Conservation (phyloP, 192 early-diverging fungal genomes). For the Mortierella claussenii region DNA sequence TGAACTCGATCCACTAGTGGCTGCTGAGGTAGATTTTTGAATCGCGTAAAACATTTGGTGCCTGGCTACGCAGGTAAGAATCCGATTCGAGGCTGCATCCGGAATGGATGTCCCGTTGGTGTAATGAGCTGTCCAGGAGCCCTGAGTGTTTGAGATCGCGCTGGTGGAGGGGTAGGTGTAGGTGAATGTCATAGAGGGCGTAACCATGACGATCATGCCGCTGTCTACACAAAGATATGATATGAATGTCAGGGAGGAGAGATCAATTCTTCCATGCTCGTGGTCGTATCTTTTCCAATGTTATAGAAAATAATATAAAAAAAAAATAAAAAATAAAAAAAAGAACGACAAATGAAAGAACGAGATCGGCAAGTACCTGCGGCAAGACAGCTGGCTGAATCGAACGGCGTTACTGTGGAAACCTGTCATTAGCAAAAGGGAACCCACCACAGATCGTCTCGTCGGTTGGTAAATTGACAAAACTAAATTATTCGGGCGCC, state of each 20-base stretch:
- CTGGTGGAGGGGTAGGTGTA: not conserved
- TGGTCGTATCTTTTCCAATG: no score
- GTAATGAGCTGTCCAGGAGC: not conserved
- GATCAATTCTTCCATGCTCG: no score
- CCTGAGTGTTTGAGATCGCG: not conserved
- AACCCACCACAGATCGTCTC: no score
- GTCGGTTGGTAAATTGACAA: no score
- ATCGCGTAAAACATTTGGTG: conserved; percentile 8
- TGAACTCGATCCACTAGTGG: no score
- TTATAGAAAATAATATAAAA: not conserved
- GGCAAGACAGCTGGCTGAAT: not conserved
- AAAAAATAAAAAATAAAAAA: not conserved
- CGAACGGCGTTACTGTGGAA: not conserved
- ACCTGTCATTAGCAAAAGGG: no score
- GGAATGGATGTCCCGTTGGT: not conserved
- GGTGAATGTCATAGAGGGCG: not conserved
- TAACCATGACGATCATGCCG: conserved; percentile 6
- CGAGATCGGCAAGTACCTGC: no score
- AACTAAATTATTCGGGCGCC: no score
- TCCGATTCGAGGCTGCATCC: not conserved
- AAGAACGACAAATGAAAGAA: not conserved
- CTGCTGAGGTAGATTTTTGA: not conserved
- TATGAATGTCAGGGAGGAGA: no score
- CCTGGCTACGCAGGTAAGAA: conserved; percentile 6
- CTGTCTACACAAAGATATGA: conserved; percentile 6